Evolutionary conservation across 176 grass and related monocot species (phyloP), one percentile per base, ranked within the genome.

Genomic region (Oryza coarctata): DNA sequence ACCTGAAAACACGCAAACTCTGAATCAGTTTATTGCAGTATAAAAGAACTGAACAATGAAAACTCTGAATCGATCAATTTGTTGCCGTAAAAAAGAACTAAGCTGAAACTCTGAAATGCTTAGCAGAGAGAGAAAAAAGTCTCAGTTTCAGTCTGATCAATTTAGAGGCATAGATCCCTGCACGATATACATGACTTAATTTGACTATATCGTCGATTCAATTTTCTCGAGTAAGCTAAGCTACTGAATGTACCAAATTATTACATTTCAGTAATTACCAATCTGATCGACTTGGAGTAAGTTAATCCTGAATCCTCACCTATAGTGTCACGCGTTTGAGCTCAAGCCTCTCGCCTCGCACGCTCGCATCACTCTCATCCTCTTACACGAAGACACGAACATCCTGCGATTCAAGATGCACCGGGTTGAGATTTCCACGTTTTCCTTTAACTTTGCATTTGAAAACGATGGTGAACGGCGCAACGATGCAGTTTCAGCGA

Each of bases 301-400:
- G 36, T 33, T 33, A 33, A 33, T 39, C 36, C 36, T 29, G 12
- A 26, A 43, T 64, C 7, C 69, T 64, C 20, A 74, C 80, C 80
- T 83, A 70, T 30, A 5, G 7, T 27, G 73, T 83, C 84, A 87
- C 36, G 85, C 84, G 41, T 86, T 91, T 28, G 88, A 84, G 50
- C 91, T 89, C 71, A 94, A 47, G 13, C 91, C 94, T 81, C 82
- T 97, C 15, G 94, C 94, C 72, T 97, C 91, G 25, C 73, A 88
- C 28, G 91, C 85, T 57, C 90, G 92, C 94, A 94, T 97, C 75
- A 94, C 92, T 61, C 94, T 79, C 89, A 97, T 91, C 89, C 94
- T 84, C 86, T 83, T 93, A 76, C 94, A 97, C 6, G 94, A 92
- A 28, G 89, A 87, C 45, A 94, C 84, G 27, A 97, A 97, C 91